Conservation (phyloP, 352 stramenopile species). For the Phytopythium ostracodes region DNA sequence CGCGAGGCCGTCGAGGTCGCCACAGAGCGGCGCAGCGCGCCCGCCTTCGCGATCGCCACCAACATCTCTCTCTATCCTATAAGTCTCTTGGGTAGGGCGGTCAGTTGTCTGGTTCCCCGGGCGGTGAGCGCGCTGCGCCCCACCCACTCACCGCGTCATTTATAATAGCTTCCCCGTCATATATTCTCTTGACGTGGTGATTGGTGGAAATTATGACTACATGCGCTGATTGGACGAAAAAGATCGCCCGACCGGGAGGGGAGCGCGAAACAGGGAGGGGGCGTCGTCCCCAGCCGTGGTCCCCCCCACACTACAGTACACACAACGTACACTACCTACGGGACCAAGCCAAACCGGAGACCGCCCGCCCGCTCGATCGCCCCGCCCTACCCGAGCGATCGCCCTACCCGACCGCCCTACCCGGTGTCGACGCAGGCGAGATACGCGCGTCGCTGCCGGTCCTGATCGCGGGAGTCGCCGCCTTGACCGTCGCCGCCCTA, state of each 20-base stretch:
- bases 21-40: background rate
- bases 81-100: background rate
- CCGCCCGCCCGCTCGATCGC: background rate
- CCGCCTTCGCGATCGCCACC: conserved; percentile 16
- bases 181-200: background rate
- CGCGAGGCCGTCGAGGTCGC: background rate
- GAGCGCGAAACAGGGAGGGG: background rate
- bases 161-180: background rate
- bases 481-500: background rate
- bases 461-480: background rate
- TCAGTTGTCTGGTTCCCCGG: background rate
- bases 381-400: background rate
- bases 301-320: background rate
- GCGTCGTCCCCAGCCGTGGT: conserved; percentile 4
- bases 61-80: conserved; percentile 11
- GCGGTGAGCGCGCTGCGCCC: background rate
- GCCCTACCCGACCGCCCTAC: background rate
- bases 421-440: background rate
- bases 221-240: background rate
- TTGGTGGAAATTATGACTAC: background rate
- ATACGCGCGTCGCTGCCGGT: background rate
- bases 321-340: no score
- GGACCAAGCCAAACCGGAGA: background rate
- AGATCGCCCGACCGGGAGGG: background rate
- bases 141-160: background rate